Base-by-base conservation (phyloP, 2,329 filamentous ascomycete genomes). In the Truncatella angustata region DNA sequence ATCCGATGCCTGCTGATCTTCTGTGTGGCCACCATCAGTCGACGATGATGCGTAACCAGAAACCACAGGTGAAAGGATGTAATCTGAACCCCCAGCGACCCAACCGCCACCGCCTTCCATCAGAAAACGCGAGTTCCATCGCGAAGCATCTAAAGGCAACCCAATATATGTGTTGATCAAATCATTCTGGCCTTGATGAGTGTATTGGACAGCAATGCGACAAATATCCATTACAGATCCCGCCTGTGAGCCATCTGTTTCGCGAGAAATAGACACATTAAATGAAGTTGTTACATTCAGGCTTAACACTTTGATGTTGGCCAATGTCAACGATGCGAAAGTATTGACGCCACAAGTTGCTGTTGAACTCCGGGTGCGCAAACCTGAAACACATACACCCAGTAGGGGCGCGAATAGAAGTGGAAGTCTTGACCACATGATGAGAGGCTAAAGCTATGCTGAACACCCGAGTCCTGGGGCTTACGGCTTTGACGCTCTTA, bases 91-190 rank as follows among this genome's bases (percentile, higher is more conserved):
- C 0, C 45, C 30, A 18, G 45, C 30, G 3, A 5, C 24, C 45
- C 34, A 49, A 23, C 45, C 45, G 9, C 45, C 45, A 24, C 45
- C 45, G 18, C 45, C 45, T 30, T 1, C 45, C 30, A 49, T 49
- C 32, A 37, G 45, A n/a, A 49, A 49, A 3, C 45, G 45, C 7
- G 45, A 49, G n/a, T 49, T 49, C 32, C 45, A 49, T 5, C 16
- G n/a, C n/a, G 32, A 11, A 7, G 45, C 21, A 20, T 49, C 45
- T 34, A 49, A 10, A 16, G 32, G 34, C n/a, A 49, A 20, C 4
- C 45, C 45, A 20, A 49, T 24, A 30, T 34, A 49, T 9, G 45
- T 49, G 28, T 49, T 36, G 18, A 49, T 34, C 12, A 39, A 30
- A 23, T 49, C 45, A n/a, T 49, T 49, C 24, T 49, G 45, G 6